Evolutionary conservation across 2,329 filamentous ascomycete species (phyloP), one percentile per base, ranked within the genome.

Genomic region (Fusarium bactridioides): DNA sequence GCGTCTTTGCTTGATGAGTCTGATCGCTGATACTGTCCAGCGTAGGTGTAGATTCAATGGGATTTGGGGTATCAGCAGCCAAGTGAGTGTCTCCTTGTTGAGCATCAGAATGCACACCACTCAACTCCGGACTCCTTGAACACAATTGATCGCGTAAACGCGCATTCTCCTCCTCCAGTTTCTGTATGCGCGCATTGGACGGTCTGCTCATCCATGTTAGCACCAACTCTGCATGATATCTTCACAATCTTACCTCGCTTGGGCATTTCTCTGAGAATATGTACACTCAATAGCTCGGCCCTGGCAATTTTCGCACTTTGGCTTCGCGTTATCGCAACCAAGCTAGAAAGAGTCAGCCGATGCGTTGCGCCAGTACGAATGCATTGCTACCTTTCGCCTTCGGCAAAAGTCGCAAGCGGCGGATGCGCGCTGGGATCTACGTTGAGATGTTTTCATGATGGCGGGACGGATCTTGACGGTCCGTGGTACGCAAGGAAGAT

Each of bases 141-240:
- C 41, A 66, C 38, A 29, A 77, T 75, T 80, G 82, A 80, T 73
- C 23, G 12, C 71, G 63, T 4, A 84, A 61, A 51, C 79, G 65
- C 15, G 80, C 79, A 19, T 82, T 83, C 45, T 84, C 83, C 44
- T 83, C 78, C 15, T 74, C 70, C 35, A 84, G 60, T 76, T 78
- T 81, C 10, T 64, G 61, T 16, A 73, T 77, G 5, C 80, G 81
- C 12, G 81, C 79, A n/a, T 76, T 76, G 0, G 73, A 76, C 5
- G 73, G 74, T 3, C 73, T 74, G 1, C 1, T 27, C 21, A 3
- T 3, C 0, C 7, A 15, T 1, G 1, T 19, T 11, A 47, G 10
- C 19, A 27, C 4, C 13, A 27, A 2, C 3, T 6, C 4, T 10
- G 0, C 19, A 11, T 10, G 19, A 4, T 7, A 4, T 21, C 0